phyloP scores from a whole-genome alignment of 2,329 filamentous ascomycete genomes.

The Cadophora sp. region DNA sequence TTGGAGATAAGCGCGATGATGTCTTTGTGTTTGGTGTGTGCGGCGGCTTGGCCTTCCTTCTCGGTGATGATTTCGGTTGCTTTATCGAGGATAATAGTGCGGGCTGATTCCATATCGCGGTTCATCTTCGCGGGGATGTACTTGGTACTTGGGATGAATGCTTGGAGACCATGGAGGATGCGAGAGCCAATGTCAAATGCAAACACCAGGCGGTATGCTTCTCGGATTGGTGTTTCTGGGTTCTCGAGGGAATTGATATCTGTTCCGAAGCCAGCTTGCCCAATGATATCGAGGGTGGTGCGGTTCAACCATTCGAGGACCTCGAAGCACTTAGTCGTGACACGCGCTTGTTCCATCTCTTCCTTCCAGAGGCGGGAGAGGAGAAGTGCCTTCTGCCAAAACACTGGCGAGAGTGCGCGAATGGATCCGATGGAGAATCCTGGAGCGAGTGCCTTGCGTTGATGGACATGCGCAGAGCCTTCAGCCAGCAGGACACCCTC shows the following conservation, averaged over 20 bases:
- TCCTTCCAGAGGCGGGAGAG: constrained; percentile 52
- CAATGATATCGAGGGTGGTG: constrained; percentile 77
- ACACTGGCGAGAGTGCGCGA: constrained; percentile 81
- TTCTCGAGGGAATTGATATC: constrained; percentile 73
- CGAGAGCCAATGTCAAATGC: constrained; percentile 52
- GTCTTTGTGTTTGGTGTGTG: constrained; percentile 64
- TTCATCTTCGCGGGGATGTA: constrained; percentile 66
- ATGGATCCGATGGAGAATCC: constrained; percentile 83
- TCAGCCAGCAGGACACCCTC: constrained; percentile 81
- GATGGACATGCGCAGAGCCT: constrained; percentile 57
- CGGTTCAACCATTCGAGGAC: constrained; percentile 63
- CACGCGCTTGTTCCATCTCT: constrained; percentile 56
- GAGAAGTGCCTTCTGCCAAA: constrained; percentile 75
- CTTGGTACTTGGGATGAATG: constrained; percentile 53
- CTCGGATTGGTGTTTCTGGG: constrained; percentile 62
- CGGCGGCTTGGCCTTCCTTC: constrained; percentile 66
- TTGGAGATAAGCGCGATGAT: constrained; percentile 68
- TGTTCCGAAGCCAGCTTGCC: constrained; percentile 70
- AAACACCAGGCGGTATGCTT: constrained; percentile 59
- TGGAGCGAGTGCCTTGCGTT: constrained; percentile 78
- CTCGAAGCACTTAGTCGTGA: constrained; percentile 42
- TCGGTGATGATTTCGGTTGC: constrained; percentile 65
- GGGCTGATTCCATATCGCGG: constrained; percentile 69
- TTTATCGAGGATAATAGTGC: constrained; percentile 66
- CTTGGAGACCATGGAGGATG: constrained; percentile 59